These are phyloP conservation scores for Aspergillus fumigatiaffinis DNA, from an alignment of 2,329 filamentous ascomycete genomes.

Conservation along the genomic window DNA sequence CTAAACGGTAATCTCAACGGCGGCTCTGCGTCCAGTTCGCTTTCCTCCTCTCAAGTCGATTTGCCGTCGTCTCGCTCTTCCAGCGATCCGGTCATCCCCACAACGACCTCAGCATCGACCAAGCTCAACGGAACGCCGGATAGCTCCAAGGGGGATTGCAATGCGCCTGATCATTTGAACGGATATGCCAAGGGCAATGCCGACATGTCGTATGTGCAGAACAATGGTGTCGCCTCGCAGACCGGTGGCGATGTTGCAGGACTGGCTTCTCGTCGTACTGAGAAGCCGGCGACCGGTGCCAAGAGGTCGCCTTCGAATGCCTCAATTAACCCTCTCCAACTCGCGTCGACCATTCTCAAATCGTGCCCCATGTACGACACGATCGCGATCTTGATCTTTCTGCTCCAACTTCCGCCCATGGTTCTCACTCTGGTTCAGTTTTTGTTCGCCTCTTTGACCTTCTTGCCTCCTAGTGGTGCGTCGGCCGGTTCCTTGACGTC, in stretches of 20 bases:
- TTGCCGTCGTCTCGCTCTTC: constrained; percentile 37
- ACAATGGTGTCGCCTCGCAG: constrained; percentile 26
- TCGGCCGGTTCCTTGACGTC: constrained; percentile 72
- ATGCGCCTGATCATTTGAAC: constrained; percentile 32
- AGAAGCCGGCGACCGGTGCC: constrained; percentile 22
- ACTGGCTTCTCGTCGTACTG: constrained; percentile 28
- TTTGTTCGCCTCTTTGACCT: constrained; percentile 87
- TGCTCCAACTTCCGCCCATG: constrained; percentile 86
- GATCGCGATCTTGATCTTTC: constrained; percentile 91
- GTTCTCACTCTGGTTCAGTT: constrained; percentile 86
- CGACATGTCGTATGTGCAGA: constrained; percentile 34
- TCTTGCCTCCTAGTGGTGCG: constrained; percentile 77
- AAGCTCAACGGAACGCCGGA: constrained; percentile 27
- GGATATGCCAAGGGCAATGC: constrained; percentile 32
- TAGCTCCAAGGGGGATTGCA: constrained; percentile 31
- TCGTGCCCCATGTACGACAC: constrained; percentile 92
- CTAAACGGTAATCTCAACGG: constrained; percentile 50
- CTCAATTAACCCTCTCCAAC: constrained; percentile 67
- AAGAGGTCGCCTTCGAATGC: constrained; percentile 34
- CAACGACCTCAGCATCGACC: constrained; percentile 22
- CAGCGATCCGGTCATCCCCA: constrained; percentile 30
- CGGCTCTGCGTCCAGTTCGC: constrained; percentile 35
- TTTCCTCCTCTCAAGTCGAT: constrained; percentile 37
- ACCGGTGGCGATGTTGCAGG: constrained; percentile 26
- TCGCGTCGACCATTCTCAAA: constrained; percentile 80